Evolutionary conservation across 306 rosid genomes (phyloP), one percentile per base, ranked within the genome.

Genomic region (Datisca glomerata): DNA sequence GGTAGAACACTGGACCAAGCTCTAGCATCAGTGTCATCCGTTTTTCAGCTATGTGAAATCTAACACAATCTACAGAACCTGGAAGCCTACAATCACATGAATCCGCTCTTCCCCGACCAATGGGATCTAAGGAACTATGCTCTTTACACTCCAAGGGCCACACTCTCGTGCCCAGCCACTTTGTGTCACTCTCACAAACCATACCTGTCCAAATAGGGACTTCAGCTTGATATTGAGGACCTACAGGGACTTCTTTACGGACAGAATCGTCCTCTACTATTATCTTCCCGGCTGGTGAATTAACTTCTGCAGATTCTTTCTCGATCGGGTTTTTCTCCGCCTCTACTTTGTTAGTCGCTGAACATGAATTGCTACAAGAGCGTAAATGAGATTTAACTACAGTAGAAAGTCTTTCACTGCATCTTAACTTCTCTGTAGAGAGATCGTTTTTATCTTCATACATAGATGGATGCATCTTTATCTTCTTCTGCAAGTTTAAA

Each of bases 1-100:
- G 68, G 59, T 60, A 84, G 66, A 84, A 84, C 36, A 17, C 73
- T 17, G 64, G 46, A 16, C 91, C 84, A 56, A 89, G 65, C 53
- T 84, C 79, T 25, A 45, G 93, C 68, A 64, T 77, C 69, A 89
- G 46, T 60, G 66, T 80, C 79, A 74, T 60, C 75, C 77, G 70
- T 16, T 56, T 75, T 69, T 89, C 98, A 15, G 84, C 80, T 40
- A 84, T 68, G 64, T 84, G 98, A 64, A 84, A 77, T 64, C 98
- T 74, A 40, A 68, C 34, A 57, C 98, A 89, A 41, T 64, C 67
- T 43, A 80, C 83, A 41, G 95, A 74, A 65, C 86, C 79, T 51
- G 51, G 69, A 61, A 60, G 18, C 3, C 28, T 11, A 36, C 98
- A 89, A 59, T 60, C 32, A 56, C 95, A 89, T 13, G 43, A 39